Percentiles rank a stretch among this genome's conserved stretches.
Conservation (phyloP, 176 grass and related monocot species). For the Cocos nucifera region DNA sequence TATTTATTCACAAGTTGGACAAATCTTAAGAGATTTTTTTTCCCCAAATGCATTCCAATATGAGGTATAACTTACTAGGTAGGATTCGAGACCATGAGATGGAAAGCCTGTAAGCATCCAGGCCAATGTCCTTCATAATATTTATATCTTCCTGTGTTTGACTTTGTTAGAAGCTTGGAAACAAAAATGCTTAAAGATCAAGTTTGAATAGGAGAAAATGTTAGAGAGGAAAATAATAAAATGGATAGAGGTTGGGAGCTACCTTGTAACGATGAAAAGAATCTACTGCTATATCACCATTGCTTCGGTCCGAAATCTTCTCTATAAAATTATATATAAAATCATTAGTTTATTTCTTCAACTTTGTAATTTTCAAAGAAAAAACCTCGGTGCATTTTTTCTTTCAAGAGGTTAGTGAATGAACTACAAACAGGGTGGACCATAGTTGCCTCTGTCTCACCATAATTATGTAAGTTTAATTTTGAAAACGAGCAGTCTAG, state of each 20-base stretch:
- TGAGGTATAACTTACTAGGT: slow-evolving; percentile 27
- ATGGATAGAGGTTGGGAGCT: not conserved
- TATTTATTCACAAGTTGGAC: not conserved
- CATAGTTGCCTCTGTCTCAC: no score
- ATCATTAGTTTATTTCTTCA: no score
- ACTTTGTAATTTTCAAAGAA: no score
- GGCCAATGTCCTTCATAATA: slow-evolving; percentile 54
- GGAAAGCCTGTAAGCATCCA: slow-evolving; percentile 60
- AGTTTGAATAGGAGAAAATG: no score
- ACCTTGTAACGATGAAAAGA: slow-evolving; percentile 60
- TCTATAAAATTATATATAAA: slow-evolving; percentile 1
- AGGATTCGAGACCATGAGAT: slow-evolving; percentile 64
- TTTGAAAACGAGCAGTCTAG: no score
- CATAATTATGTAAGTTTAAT: no score
- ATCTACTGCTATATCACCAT: slow-evolving; percentile 45
- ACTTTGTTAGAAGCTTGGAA: no score
- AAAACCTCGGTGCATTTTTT: no score
- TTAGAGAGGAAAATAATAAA: no score
- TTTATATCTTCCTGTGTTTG: slow-evolving; percentile 47
- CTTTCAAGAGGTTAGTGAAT: no score
- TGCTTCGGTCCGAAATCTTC: slow-evolving; percentile 45
- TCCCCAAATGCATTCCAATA: not conserved
- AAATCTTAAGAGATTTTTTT: not conserved
- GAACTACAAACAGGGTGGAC: no score
- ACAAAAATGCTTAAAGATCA: no score